Conservation (phyloP, 139 green algal species). For the Chlamydomonas sphaeroides region DNA sequence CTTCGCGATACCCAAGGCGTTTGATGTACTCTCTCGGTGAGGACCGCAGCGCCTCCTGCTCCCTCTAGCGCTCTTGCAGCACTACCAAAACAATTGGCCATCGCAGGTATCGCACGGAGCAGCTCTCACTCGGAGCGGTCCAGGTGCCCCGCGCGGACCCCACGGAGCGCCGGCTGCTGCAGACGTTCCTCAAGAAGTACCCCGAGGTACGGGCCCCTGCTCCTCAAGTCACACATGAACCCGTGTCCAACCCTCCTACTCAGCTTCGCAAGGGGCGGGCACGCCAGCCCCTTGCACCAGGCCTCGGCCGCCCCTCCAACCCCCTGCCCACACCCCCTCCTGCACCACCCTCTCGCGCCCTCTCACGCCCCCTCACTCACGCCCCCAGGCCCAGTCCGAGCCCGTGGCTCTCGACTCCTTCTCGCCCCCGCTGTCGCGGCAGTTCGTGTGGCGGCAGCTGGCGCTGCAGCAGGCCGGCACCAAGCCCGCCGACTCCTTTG, state of each 20-base stretch:
- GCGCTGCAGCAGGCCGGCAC: conserved; percentile 17
- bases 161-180: conserved; percentile 9
- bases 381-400: conserved; percentile 11
- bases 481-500: not conserved
- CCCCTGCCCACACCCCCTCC: no score
- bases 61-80: no score
- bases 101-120: conserved; percentile 44
- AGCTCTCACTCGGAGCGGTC: not conserved
- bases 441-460: conserved; percentile 39
- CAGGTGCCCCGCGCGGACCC: not conserved
- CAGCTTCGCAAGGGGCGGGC: no score
- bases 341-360: no score
- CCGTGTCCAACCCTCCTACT: no score
- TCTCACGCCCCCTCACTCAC: not conserved
- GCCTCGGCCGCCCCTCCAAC: no score
- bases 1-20: conserved; percentile 10
- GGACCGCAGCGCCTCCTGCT: no score
- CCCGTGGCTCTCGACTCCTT: conserved; percentile 38
- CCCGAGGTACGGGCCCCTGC: no score
- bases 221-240: no score
- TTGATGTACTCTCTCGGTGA: conserved; percentile 23
- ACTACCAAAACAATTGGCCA: no score
- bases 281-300: no score
- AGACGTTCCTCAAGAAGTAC: conserved; percentile 10
- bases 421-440: conserved; percentile 14